Percentiles rank a stretch among this genome's conserved stretches.
Evolutionary conservation across 371 early-diverging fungal species (phyloP).

Genomic region (Mucor mucedo): DNA sequence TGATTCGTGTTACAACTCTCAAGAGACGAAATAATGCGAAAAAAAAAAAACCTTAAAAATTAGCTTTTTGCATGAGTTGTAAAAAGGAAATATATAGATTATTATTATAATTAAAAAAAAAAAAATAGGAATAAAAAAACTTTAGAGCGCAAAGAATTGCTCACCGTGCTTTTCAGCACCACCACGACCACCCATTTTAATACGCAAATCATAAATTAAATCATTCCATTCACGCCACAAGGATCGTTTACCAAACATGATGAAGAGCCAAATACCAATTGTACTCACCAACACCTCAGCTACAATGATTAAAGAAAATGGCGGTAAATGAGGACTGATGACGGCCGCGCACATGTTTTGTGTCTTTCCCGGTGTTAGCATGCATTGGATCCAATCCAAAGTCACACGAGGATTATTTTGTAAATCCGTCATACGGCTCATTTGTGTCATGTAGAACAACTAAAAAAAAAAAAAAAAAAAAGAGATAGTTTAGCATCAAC

Average conservation of each 20-base stretch:
- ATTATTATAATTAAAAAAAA: not conserved
- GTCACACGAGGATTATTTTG: slow-evolving; percentile 31
- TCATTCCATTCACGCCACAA: slow-evolving; percentile 64
- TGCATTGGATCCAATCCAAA: slow-evolving; percentile 57
- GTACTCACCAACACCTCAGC: slow-evolving; percentile 63
- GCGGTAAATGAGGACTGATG: slow-evolving; percentile 50
- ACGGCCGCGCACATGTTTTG: slow-evolving; percentile 49
- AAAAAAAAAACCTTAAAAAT: too few relatives aligned
- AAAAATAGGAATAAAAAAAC: not conserved
- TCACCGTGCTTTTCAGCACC: slow-evolving; percentile 56
- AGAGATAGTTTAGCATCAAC: not conserved
- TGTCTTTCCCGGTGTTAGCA: slow-evolving; percentile 39
- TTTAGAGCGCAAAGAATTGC: slow-evolving; percentile 62
- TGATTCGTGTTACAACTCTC: too few relatives aligned
- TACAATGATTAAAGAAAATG: slow-evolving; percentile 60
- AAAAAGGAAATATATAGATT: too few relatives aligned
- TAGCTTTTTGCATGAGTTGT: too few relatives aligned
- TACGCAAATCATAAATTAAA: slow-evolving; percentile 50
- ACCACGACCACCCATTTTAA: slow-evolving; percentile 33
- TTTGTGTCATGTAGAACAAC: slow-evolving; percentile 62
- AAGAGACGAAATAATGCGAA: too few relatives aligned
- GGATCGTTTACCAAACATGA: slow-evolving; percentile 66
- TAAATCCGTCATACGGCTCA: slow-evolving; percentile 41
- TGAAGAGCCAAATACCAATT: slow-evolving; percentile 61
- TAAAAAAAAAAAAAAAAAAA: slow-evolving; percentile 3